These are phyloP conservation scores for Chrysoporthe cubensis DNA, from an alignment of 2,329 filamentous ascomycete species.

Conservation along the genomic window DNA sequence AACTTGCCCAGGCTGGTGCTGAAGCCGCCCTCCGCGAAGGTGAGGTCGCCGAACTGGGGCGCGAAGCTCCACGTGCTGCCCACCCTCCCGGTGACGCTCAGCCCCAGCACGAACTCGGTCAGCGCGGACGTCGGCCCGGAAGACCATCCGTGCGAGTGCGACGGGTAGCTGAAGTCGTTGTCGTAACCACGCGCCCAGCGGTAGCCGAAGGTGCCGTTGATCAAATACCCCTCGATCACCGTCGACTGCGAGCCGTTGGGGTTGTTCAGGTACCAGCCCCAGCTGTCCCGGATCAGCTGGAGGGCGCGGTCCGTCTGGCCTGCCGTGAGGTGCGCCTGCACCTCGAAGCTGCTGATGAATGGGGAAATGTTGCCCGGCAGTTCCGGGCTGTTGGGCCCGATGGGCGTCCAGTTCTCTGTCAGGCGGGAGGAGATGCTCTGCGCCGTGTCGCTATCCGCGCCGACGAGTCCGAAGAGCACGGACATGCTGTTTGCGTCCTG, in stretches of 20 bases:
- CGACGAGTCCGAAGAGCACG: conserved; percentile 51
- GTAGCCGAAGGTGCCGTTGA: conserved; percentile 62
- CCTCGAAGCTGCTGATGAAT: conserved; percentile 62
- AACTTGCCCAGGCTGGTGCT: conserved; percentile 44
- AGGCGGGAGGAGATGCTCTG: conserved; percentile 49
- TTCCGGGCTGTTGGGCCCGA: conserved; percentile 60
- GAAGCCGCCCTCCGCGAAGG: conserved; percentile 45
- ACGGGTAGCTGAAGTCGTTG: conserved; percentile 50
- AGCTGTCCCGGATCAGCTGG: conserved; percentile 57
- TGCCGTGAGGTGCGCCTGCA: conserved; percentile 58
- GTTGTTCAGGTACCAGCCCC: conserved; percentile 65
- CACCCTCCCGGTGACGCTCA: conserved; percentile 42
- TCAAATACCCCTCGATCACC: conserved; percentile 61
- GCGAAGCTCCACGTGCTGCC: conserved; percentile 43
- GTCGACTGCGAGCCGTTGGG: conserved; percentile 62
- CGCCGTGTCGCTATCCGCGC: conserved; percentile 38
- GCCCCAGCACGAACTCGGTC: conserved; percentile 48
- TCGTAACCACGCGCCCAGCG: conserved; percentile 55
- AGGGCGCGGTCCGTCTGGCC: conserved; percentile 55
- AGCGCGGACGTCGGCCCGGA: conserved; percentile 52
- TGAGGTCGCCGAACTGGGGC: conserved; percentile 46
- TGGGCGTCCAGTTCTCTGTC: conserved; percentile 56
- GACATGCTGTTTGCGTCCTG: conserved; percentile 65
- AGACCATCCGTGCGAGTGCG: conserved; percentile 56
- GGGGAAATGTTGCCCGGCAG: conserved; percentile 61